phyloP scores from a whole-genome alignment of 306 rosid genomes.

The Dryas octopetala region DNA sequence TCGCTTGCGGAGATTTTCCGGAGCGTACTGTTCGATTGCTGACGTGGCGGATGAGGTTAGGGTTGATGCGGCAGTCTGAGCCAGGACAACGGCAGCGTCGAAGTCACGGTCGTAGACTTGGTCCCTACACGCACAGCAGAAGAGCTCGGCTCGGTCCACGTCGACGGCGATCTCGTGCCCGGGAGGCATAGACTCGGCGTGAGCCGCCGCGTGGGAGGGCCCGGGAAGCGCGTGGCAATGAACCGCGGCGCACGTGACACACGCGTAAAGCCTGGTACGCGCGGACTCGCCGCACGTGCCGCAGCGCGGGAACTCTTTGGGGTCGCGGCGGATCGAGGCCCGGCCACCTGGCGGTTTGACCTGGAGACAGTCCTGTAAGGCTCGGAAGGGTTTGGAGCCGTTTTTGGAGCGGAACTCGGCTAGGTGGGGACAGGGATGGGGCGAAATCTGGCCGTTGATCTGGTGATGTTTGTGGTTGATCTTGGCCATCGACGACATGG shows the following conservation, averaged over 20 bases:
- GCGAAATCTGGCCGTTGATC: conserved; percentile 55
- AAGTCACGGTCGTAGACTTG: conserved; percentile 92
- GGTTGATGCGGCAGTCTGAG: conserved; percentile 61
- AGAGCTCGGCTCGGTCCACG: conserved; percentile 91
- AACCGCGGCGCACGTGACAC: conserved; percentile 74
- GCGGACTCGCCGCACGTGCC: conserved; percentile 51
- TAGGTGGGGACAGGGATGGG: conserved; percentile 73
- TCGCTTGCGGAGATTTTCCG: conserved; percentile 82
- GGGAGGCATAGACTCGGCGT: conserved; percentile 54
- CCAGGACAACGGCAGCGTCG: conserved; percentile 79
- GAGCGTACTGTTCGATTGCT: conserved; percentile 36
- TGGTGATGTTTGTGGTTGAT: conserved; percentile 33
- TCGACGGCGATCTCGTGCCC: conserved; percentile 95
- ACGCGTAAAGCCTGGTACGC: conserved; percentile 60
- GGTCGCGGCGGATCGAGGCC: conserved; percentile 78
- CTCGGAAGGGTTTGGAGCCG: conserved; percentile 73
- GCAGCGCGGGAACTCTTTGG: conserved; percentile 68
- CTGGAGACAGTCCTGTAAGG: conserved; percentile 76
- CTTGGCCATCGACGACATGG: conserved; percentile 72
- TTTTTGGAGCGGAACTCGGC: conserved; percentile 63
- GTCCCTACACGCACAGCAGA: conserved; percentile 86
- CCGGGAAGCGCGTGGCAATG: conserved; percentile 55
- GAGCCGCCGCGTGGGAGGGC: conserved; percentile 72
- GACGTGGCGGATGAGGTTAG: conserved; percentile 16
- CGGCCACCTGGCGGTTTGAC: conserved; percentile 76